Base-by-base conservation (phyloP, 768 basidiomycete genomes). In the Boletus coccyginus region DNA sequence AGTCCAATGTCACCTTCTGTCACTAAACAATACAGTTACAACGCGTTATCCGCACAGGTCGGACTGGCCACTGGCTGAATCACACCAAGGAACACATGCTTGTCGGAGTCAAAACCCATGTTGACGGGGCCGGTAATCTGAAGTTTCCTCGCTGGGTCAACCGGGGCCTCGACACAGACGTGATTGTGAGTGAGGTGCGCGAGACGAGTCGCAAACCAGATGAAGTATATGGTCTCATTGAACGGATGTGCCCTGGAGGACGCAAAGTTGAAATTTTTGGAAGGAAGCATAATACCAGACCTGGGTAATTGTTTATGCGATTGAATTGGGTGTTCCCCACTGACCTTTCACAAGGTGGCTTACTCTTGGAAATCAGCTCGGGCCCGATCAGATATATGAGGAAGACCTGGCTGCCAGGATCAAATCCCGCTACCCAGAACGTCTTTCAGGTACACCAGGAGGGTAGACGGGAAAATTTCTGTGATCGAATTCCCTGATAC, bases 1-100 rank as follows among this genome's bases (percentile, higher is more conserved):
- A 19, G 32, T 43, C 16, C 35, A 33, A 31, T n/a, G 5, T 36
- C 32, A 11, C 19, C 19, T 45, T 43, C 47, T 41, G 21, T 27
- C 11, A 36, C 52, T 52, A 10, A 58, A 46, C 12, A 49, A 50
- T 42, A 8, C 63, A 98, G 85, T 79, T 98, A 5, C 94, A 97
- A 68, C 86, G 96, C 45, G 87, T 98, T 50, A 98, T 99, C 27
- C 85, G 97, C 48, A 99, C 97, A 0, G 96, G 97, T 0, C 83
- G 97, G 41, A 99, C 97, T 3, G 97, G 97, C 0, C 97, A 98
- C 69, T 98, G 97, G 97, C 78, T 99, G 29, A 99, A 99, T 66
- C 94, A 96, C 68, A 96, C 94, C 1, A 95, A 96, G 69, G 95
- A 98, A 66, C 95, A 98, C 73, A 95, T 97, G 86, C 85, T 98